Conservation (phyloP, 1,284 basidiomycete species). For the Sanguinoderma infundibulare region DNA sequence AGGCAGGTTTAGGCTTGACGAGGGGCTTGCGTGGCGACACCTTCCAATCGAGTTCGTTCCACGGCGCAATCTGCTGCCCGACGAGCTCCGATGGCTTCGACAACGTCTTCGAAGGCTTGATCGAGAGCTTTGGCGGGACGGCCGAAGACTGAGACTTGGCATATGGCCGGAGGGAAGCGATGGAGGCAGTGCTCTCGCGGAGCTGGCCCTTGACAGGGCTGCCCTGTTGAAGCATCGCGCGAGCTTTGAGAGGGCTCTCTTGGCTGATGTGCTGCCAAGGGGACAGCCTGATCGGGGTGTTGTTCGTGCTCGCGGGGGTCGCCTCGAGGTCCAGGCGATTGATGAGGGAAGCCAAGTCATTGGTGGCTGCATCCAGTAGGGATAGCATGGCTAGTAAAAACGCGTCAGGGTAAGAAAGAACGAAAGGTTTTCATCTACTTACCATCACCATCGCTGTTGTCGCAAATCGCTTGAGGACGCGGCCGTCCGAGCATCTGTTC, state of each 20-base stretch:
- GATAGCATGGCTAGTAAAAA: conserved; percentile 55
- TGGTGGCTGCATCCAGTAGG: conserved; percentile 74
- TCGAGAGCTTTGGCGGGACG: conserved; percentile 5
- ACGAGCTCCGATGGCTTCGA: conserved; percentile 35
- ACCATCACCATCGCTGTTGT: conserved; percentile 52
- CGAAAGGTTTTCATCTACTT: background rate
- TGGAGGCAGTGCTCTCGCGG: conserved; percentile 49
- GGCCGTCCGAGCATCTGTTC: conserved; percentile 61
- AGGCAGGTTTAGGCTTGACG: conserved; percentile 25
- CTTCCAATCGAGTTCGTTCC: conserved; percentile 54
- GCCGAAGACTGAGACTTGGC: conserved; percentile 46
- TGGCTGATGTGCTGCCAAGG: conserved; percentile 23
- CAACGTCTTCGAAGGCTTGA: conserved; percentile 16
- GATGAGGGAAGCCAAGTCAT: conserved; percentile 77
- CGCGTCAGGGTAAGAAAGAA: background rate
- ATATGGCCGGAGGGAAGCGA: conserved; percentile 65
- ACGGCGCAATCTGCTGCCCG: conserved; percentile 67
- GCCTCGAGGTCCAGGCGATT: conserved; percentile 75
- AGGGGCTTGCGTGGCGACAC: conserved; percentile 50
- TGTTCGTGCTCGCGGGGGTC: conserved; percentile 58
- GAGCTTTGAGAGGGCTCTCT: conserved; percentile 47
- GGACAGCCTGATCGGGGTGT: conserved; percentile 46
- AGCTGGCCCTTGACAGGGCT: conserved; percentile 31
- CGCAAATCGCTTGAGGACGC: conserved; percentile 55
- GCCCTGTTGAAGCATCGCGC: conserved; percentile 16